Evolutionary conservation across 2,329 filamentous ascomycete genomes (phyloP), one percentile per base, ranked within the genome.

Genomic region (Colletotrichum sp.): DNA sequence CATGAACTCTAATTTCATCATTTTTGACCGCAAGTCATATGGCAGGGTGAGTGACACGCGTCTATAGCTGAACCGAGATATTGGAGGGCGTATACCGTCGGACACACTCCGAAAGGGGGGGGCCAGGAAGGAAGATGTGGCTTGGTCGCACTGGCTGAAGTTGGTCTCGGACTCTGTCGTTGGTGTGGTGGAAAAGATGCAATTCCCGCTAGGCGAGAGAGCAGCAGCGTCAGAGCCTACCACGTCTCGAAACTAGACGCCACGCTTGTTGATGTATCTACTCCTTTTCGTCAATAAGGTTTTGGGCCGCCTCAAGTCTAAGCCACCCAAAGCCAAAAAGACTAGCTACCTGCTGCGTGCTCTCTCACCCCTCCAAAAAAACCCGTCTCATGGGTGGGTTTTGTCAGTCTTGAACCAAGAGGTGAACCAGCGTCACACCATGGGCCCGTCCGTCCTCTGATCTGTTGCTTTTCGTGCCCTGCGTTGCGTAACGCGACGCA

Each of bases 201-300:
- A 43, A 43, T 43, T 43, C 38, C 38, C 38, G 38, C 38, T 43
- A 43, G 38, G 38, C 38, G 18, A 43, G 38, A 43, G 38, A 43
- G 38, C 38, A 43, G 18, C 38, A 43, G 38, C 38, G 38, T 43
- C 38, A 43, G 38, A 43, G 38, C 38, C 38, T 43, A 43, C 38
- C 38, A 43, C 38, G 38, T 43, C 38, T 43, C 38, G 38, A 43
- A 43, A 43, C 38, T 43, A 43, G 21, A 26, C 55, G 55, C 58
- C 58, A 61, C 58, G n/a, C 52, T 57, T 57, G 21, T 18, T 66
- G 61, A 71, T 71, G 43, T 57, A 67, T 15, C 43, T 28, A 38
- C 16, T 21, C 61, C 61, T 43, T 71, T 67, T 71, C 36, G 48
- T 67, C 26, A 71, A 52, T 57, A 71, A 71, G 69, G 69, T 71